Conservation (phyloP, 768 basidiomycete species). For the Boletus rex-veris region DNA sequence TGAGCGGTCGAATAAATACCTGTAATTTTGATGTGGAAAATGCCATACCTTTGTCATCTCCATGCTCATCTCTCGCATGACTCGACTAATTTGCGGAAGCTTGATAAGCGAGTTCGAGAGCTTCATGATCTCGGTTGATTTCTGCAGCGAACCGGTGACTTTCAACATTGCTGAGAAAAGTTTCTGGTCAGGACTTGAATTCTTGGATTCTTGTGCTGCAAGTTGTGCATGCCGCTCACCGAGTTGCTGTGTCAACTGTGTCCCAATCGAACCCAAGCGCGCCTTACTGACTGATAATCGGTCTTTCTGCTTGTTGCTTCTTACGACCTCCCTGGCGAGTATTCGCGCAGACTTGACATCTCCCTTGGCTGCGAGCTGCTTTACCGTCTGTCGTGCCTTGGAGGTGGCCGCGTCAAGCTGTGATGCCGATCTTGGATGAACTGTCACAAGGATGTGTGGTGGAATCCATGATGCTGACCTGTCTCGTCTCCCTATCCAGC, state of each 20-base stretch:
- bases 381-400: constrained; percentile 77
- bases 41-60: constrained; percentile 93
- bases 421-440: constrained; percentile 12
- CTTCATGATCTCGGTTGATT: constrained; percentile 99
- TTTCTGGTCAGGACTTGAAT: not conserved
- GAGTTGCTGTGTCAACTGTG: constrained; percentile 87
- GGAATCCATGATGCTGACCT: constrained; percentile 54
- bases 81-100: constrained; percentile 86
- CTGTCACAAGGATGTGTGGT: constrained; percentile 5
- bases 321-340: constrained; percentile 89
- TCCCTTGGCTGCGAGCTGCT: constrained; percentile 86
- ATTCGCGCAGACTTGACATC: constrained; percentile 92
- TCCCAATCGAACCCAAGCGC: constrained; percentile 82
- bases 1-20: constrained; percentile 30
- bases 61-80: constrained; percentile 98
- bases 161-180: constrained; percentile 78
- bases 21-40: not conserved
- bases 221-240: constrained; percentile 49
- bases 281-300: constrained; percentile 91
- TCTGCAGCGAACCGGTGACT: constrained; percentile 96
- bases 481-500: constrained; percentile 92
- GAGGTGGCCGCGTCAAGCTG: constrained; percentile 80
- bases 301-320: constrained; percentile 93
- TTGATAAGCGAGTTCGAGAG: constrained; percentile 90
- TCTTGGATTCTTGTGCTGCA: not conserved